Evolutionary conservation across 495 filamentous ascomycete genomes (phyloP), one percentile per base, ranked within the genome.

Genomic region (Recurvomyces mirabilis): DNA sequence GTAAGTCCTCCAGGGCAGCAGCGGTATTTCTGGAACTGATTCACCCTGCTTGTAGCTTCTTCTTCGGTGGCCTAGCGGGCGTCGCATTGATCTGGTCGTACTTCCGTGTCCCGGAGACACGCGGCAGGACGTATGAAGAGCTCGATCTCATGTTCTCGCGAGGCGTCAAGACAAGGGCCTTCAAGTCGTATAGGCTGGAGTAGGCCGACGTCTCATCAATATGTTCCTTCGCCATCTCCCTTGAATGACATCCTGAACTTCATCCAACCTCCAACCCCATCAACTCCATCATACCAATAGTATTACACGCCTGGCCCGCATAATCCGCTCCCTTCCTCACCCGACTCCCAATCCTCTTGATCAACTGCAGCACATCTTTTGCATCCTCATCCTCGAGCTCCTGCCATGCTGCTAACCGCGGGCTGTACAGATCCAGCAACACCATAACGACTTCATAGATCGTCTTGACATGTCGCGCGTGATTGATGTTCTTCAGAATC

Each of bases 401-500:
- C 29, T 41, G 36, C 51, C 51, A 53, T 6, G 81, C 78, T 19
- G 74, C 83, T 40, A 91, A 68, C 49, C 87, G 81, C 41, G 83
- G 76, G 10, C 82, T 75, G 65, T 96, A 98, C 38, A 95, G 70
- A 55, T 96, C 87, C 17, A 94, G 62, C 21, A 95, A 64, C 32
- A 86, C 71, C 55, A 88, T 72, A 14, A 75, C 77, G 19, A 91
- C 72, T 57, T 95, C 89, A 13, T 82, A 79, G 57, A 82, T 82
- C 13, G 93, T 62, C 33, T 68, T 67, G 21, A 87, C 76, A 57
- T 87, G 80, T 19, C 85, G 73, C 23, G 87, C 82, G 58, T 95
- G 79, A 3, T 72, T 64, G 48, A 96, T 78, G 57, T 85, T 70
- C 57, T 78, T 79, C 59, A 77, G 69, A 5, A 87, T 67, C 91